Base-by-base conservation (phyloP, 2,329 filamentous ascomycete species). In the Hypoxylon sp. region DNA sequence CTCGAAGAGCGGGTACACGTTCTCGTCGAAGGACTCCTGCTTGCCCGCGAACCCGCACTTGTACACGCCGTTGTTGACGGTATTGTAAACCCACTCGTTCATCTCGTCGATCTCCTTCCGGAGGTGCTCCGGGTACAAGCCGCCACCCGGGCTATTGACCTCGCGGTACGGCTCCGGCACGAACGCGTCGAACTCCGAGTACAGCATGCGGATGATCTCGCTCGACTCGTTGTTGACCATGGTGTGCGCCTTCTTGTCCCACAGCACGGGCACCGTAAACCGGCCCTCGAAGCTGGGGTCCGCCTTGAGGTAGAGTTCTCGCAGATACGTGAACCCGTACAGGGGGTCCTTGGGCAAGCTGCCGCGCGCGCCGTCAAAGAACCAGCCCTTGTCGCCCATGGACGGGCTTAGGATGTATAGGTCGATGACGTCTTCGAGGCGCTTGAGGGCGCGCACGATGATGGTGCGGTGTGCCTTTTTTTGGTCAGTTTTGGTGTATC, bases 191-290 rank as follows among this genome's bases (percentile, higher is more conserved):
- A 94, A 93, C 56, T 87, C 90, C 10, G 84, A 82, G 77, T 92
- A 93, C 64, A 95, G 81, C 90, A 94, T 94, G 67, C 91, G 86
- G 70, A 95, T 93, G 70, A 95, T 94, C 75, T 95, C 92, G 54
- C 87, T 87, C 56, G 89, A 91, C 80, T 95, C 92, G 68, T 96
- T 96, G 82, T 86, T 93, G 47, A 95, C 92, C 68, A 94, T 91
- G 15, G 83, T 86, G 50, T 88, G 85, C 22, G 82, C 81, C 74
- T 89, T 86, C 74, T 87, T 89, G 68, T 92, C 89, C 81, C 87
- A 91, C 8, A 93, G 81, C 0, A 89, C 87, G 0, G 91, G 91
- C 1, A 94, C 91, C 0, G 91, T 93, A 73, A 90, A 91, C 6
- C 91, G 84, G 0, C 90, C 90, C 0, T 79, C 77, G 22, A 92